A percentile compares a stretch with the other conserved stretches of the same genome.
phyloP scores from a whole-genome alignment of 495 filamentous ascomycete species.

The Xylaria grammica region DNA sequence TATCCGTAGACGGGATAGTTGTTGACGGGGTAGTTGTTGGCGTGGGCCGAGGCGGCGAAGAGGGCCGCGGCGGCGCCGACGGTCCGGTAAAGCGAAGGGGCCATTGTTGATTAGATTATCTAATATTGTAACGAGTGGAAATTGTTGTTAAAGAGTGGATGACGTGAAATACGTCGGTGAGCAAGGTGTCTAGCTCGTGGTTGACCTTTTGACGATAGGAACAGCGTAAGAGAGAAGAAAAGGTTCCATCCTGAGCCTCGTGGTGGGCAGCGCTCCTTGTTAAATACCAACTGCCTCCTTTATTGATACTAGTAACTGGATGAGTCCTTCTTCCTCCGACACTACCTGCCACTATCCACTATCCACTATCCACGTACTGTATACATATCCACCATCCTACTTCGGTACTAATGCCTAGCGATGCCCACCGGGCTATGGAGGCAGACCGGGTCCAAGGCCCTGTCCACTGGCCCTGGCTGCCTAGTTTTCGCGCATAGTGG shows the following conservation, averaged over 20 bases:
- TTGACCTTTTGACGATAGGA: slow-evolving; percentile 12
- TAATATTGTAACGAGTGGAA: slow-evolving; percentile 35
- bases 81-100: slow-evolving; percentile 46
- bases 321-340: slow-evolving; percentile 1
- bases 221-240: slow-evolving; percentile 19
- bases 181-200: slow-evolving; percentile 27
- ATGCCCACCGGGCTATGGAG: slow-evolving; percentile 7
- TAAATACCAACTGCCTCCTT: slow-evolving; percentile 24
- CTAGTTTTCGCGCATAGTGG: slow-evolving; percentile 10
- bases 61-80: slow-evolving; percentile 47
- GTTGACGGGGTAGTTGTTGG: slow-evolving; percentile 18
- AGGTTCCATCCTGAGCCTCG: neutral
- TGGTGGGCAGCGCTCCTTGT: slow-evolving; percentile 14
- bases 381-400: slow-evolving; percentile 14
- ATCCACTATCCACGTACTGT: neutral
- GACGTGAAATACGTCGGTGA: slow-evolving; percentile 57
- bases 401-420: slow-evolving; percentile 14
- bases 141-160: slow-evolving; percentile 45
- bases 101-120: slow-evolving; percentile 42
- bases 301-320: neutral
- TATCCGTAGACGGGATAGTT: slow-evolving; percentile 20
- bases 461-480: neutral
- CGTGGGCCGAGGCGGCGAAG: slow-evolving; percentile 37
- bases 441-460: neutral
- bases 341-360: slow-evolving; percentile 7